Evolutionary conservation across 805 yeast genomes (phyloP), one percentile per base, ranked within the genome.

Genomic region (Nakazawaea wickerhamii): DNA sequence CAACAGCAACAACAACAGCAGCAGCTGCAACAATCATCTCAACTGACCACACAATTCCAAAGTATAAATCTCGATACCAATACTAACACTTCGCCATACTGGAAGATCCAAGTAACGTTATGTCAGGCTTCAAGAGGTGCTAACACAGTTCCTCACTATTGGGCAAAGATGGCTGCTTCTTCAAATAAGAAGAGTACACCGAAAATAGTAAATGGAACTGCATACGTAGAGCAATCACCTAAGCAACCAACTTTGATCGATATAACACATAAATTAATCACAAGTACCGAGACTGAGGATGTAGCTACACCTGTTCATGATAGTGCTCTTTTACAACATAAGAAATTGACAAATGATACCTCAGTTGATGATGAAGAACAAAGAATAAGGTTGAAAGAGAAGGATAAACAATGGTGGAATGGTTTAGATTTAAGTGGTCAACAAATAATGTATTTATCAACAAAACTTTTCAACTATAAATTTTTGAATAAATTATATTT

Each of bases 371-470:
- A 82, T 53, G 83, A 80, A 55, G 81, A 77, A 53, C 79, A 80
- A 58, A 66, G 84, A 60, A 73, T 79, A 65, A 71, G 80, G 61
- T 63, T 70, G 28, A 71, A 71, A 48, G 73, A 77, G 21, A 70
- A 71, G 55, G 79, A 84, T 28, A 82, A 81, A 46, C 97, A 90
- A 64, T 73, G 85, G 57, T 93, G 99, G 99, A 84, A 95, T 41
- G 91, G 90, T 5, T 68, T 93, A 50, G 99, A 93, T 65, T 68
- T 91, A 50, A 80, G 95, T 50, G 96, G 96, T 46, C 95, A 93
- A 61, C 86, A 91, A 26, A 69, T 93, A 40, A 68, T 77, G 48
- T 73, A 77, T 44, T 51, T 91, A 23, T 76, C 87, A n/a, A 76
- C 83, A 17, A 79, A 80, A 52, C 63, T 93, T 36, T 88, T 88